Evolutionary conservation across 768 basidiomycete species (phyloP).

Genomic region (Leccinum truebloodii): DNA sequence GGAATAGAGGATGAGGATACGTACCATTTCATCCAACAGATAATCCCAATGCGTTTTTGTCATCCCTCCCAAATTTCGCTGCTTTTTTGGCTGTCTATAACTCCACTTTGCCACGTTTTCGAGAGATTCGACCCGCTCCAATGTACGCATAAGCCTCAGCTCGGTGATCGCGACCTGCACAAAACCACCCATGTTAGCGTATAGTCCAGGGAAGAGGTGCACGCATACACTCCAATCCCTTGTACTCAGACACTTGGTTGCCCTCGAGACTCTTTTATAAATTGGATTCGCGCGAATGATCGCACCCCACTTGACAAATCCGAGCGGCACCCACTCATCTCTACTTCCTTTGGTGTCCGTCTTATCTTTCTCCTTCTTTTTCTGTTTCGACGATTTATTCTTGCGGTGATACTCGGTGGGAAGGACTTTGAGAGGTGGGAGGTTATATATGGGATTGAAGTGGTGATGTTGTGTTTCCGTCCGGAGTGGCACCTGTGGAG

Average conservation of each 20-base stretch:
- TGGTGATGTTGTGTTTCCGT: slow-evolving; percentile 34
- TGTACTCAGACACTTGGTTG: slow-evolving; percentile 76
- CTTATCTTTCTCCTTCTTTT: slow-evolving; percentile 55
- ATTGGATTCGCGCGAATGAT: slow-evolving; percentile 76
- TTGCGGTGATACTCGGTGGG: slow-evolving; percentile 57
- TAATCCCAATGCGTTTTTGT: slow-evolving; percentile 94
- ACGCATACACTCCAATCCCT: slow-evolving; percentile 79
- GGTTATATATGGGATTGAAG: slow-evolving; percentile 48
- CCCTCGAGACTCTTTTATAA: slow-evolving; percentile 64
- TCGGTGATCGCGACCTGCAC: slow-evolving; percentile 77
- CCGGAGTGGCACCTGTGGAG: slow-evolving; percentile 12
- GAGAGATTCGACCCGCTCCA: slow-evolving; percentile 83
- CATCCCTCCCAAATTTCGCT: slow-evolving; percentile 72
- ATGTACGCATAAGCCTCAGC: slow-evolving; percentile 70
- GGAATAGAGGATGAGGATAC: slow-evolving; percentile 23
- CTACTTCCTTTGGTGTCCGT: slow-evolving; percentile 51
- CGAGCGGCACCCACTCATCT: slow-evolving; percentile 67
- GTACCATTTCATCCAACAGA: slow-evolving; percentile 93
- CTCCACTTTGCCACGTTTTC: slow-evolving; percentile 85
- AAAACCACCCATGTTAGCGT: slow-evolving; percentile 1
- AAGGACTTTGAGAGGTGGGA: slow-evolving; percentile 56
- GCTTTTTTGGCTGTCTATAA: slow-evolving; percentile 94
- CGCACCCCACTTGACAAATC: slow-evolving; percentile 72
- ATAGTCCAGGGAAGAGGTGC: background rate
- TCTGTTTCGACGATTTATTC: slow-evolving; percentile 47